These are phyloP conservation scores for Phytopythium oedochilum DNA, from an alignment of 352 stramenopile species.

Conservation along the genomic window DNA sequence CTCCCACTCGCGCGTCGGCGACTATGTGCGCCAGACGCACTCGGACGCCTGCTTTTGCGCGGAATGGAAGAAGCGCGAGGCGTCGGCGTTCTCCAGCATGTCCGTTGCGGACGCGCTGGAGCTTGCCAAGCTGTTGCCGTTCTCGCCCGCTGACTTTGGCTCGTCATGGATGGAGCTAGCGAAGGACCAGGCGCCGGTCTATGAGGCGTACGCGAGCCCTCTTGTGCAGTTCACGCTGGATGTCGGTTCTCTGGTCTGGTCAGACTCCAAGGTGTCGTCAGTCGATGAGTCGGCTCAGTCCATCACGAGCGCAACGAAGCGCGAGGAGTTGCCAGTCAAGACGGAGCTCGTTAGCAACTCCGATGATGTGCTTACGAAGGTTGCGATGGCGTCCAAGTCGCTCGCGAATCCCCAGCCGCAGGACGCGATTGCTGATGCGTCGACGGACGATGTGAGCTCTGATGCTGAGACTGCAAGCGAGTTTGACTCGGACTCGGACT, in stretches of 20 bases:
- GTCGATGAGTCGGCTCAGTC: conserved; percentile 1
- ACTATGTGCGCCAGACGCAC: conserved; percentile 25
- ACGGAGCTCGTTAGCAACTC: background rate
- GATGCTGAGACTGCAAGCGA: conserved; percentile 4
- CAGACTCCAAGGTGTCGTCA: background rate
- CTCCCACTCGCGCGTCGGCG: conserved; percentile 17
- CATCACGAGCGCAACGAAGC: background rate
- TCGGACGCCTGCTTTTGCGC: conserved; percentile 31
- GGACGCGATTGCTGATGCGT: background rate
- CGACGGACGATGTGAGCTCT: background rate
- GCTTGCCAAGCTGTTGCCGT: conserved; percentile 30
- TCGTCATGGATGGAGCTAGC: conserved; percentile 22
- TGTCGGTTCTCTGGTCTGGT: conserved; percentile 20
- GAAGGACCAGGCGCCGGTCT: conserved; percentile 28
- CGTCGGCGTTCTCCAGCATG: conserved; percentile 6
- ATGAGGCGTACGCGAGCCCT: conserved; percentile 30
- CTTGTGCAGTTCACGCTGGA: conserved; percentile 28
- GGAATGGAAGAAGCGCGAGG: conserved; percentile 40
- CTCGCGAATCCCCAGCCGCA: conserved; percentile 5
- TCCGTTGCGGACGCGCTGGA: conserved; percentile 17
- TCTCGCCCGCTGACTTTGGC: conserved; percentile 34
- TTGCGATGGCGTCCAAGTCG: conserved; percentile 30
- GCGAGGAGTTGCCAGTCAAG: conserved; percentile 5
- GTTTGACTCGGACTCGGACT: background rate
- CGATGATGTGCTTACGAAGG: conserved; percentile 19